These are phyloP conservation scores for Entomortierella chlamydospora DNA, from an alignment of 192 early-diverging fungal genomes.

Conservation along the genomic window DNA sequence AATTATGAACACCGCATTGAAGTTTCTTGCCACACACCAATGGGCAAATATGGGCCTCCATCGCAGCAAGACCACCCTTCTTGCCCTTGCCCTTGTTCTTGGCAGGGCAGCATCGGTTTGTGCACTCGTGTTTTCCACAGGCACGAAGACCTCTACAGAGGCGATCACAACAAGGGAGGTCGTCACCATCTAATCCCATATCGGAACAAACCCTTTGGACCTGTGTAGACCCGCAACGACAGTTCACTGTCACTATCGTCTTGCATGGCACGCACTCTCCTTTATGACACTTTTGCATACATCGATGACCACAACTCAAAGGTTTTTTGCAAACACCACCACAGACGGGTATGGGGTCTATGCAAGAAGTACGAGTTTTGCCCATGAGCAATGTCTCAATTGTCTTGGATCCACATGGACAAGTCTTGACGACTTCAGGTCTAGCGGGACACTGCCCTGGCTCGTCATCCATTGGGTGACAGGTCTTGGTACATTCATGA, in stretches of 20 bases:
- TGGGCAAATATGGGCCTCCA: slow-evolving; percentile 71
- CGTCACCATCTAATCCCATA: slow-evolving; percentile 55
- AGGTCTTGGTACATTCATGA: slow-evolving; percentile 63
- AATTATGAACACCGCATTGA: slow-evolving; percentile 85
- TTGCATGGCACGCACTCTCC: slow-evolving; percentile 75
- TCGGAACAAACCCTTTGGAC: slow-evolving; percentile 61
- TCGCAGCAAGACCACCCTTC: slow-evolving; percentile 44
- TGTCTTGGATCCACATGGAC: slow-evolving; percentile 63
- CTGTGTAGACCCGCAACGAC: slow-evolving; percentile 71
- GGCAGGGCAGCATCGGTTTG: slow-evolving; percentile 71
- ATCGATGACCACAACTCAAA: slow-evolving; percentile 72
- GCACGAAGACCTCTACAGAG: slow-evolving; percentile 69
- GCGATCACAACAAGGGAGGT: slow-evolving; percentile 68
- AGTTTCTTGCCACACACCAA: slow-evolving; percentile 79
- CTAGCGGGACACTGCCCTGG: slow-evolving; percentile 62
- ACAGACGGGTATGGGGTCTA: slow-evolving; percentile 71
- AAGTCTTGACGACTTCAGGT: slow-evolving; percentile 60
- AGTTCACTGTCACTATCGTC: slow-evolving; percentile 60
- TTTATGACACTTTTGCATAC: slow-evolving; percentile 68
- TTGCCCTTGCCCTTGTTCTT: slow-evolving; percentile 45
- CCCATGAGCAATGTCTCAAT: slow-evolving; percentile 49
- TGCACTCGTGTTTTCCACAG: slow-evolving; percentile 82
- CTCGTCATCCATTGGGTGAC: slow-evolving; percentile 62
- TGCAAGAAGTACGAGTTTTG: slow-evolving; percentile 54
- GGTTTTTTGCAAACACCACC: slow-evolving; percentile 67